Conservation (phyloP, 768 basidiomycete genomes). For the Leccinum uliginosum region DNA sequence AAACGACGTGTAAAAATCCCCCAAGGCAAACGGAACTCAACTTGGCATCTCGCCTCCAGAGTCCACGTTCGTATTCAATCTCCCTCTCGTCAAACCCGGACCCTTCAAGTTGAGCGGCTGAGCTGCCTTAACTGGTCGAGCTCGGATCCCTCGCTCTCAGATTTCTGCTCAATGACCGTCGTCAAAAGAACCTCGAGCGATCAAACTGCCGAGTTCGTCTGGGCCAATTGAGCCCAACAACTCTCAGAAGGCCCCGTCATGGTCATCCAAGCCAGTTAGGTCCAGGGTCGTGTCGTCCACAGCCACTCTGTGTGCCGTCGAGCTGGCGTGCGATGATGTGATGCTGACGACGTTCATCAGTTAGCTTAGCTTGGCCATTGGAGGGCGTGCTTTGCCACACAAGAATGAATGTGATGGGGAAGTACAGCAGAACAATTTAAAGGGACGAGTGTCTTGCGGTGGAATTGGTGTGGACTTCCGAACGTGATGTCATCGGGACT, state of each 20-base stretch:
- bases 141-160: background rate
- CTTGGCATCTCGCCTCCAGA: background rate
- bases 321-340: background rate
- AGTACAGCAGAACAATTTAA: too few species aligned
- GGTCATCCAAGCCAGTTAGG: background rate
- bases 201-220: background rate
- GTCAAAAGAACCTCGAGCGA: background rate
- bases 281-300: constrained; percentile 7
- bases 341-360: background rate
- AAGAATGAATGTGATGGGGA: too few species aligned
- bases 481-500: too few species aligned
- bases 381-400: background rate
- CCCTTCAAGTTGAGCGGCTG: background rate
- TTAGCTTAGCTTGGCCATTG: background rate
- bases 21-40: background rate
- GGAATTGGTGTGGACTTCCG: too few species aligned
- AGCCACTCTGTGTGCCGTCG: constrained; percentile 12
- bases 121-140: background rate
- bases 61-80: background rate
- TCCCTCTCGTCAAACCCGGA: background rate
- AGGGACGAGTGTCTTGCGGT: too few species aligned
- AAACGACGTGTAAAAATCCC: background rate
- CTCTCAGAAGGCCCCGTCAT: background rate
- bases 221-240: background rate
- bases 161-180: background rate